Evolutionary conservation across 345 rosid species (phyloP).

Genomic region (Eucalyptus marginata): DNA sequence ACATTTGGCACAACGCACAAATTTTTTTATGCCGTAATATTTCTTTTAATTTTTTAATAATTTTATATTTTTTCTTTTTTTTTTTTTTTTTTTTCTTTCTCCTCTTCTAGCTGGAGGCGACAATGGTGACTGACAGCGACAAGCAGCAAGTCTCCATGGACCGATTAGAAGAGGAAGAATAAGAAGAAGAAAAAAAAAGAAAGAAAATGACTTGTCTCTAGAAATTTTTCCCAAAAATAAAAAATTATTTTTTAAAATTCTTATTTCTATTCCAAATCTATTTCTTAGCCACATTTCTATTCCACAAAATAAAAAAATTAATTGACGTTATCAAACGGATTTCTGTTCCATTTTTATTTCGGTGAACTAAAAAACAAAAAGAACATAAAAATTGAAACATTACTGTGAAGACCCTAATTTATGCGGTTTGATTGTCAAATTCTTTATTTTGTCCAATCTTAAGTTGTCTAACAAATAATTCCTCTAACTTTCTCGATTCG

Average conservation of each 20-base stretch:
- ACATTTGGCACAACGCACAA: accelerated
- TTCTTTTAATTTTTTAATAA: too few relatives aligned
- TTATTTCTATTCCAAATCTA: accelerated
- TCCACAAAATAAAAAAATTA: accelerated
- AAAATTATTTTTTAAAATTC: accelerated
- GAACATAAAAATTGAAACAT: too few relatives aligned
- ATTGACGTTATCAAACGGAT: accelerated
- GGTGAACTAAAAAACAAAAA: too few relatives aligned
- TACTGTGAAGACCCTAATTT: accelerated
- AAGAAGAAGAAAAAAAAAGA: too few relatives aligned
- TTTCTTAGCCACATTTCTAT: too few relatives aligned
- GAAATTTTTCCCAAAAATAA: accelerated
- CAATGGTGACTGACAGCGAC: accelerated
- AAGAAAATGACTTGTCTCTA: too few relatives aligned
- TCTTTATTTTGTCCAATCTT: neutral
- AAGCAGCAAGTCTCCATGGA: accelerated
- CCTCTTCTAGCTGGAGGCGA: accelerated
- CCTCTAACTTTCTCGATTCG: neutral
- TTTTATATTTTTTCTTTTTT: too few relatives aligned
- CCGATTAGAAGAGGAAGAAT: too few relatives aligned
- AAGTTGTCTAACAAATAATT: neutral
- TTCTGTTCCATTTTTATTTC: accelerated
- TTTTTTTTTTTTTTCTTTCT: too few relatives aligned
- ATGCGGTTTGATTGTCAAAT: neutral
- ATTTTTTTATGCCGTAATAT: accelerated